These are phyloP conservation scores for Yamadazyma paraphyllophila DNA, from an alignment of 805 yeast genomes.

Conservation along the genomic window DNA sequence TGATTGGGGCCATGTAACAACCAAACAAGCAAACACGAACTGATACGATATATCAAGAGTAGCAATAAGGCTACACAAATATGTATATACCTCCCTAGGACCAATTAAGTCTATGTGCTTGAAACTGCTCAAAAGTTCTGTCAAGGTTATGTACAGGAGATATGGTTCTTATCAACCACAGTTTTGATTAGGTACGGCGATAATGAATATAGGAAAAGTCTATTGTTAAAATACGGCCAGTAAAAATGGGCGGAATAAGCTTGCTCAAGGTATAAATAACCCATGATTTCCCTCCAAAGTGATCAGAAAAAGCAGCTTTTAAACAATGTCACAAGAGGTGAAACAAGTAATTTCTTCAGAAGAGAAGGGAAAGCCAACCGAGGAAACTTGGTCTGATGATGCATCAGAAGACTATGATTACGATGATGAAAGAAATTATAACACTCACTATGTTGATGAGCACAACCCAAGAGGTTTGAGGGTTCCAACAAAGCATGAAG, in stretches of 20 bases:
- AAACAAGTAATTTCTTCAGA: not conserved
- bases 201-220: not conserved
- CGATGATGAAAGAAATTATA: slow-evolving; percentile 23
- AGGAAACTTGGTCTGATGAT: slow-evolving; percentile 13
- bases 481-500: slow-evolving; percentile 29
- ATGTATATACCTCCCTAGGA: no score
- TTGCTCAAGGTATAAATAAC: not conserved
- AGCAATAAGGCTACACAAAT: no score
- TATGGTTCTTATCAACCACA: not conserved
- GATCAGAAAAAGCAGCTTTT: not conserved
- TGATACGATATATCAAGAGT: no score
- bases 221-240: not conserved
- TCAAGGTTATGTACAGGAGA: not conserved
- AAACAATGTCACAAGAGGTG: not conserved
- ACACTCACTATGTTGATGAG: slow-evolving; percentile 27
- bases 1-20: no score
- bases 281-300: not conserved
- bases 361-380: slow-evolving; percentile 5
- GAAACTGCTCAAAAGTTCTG: not conserved
- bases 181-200: not conserved
- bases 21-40: no score
- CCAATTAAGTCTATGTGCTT: no score
- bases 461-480: slow-evolving; percentile 38
- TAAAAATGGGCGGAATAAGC: not conserved
- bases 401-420: slow-evolving; percentile 19